phyloP scores from a whole-genome alignment of 441 rosid species.

The Croton laevigatus region DNA sequence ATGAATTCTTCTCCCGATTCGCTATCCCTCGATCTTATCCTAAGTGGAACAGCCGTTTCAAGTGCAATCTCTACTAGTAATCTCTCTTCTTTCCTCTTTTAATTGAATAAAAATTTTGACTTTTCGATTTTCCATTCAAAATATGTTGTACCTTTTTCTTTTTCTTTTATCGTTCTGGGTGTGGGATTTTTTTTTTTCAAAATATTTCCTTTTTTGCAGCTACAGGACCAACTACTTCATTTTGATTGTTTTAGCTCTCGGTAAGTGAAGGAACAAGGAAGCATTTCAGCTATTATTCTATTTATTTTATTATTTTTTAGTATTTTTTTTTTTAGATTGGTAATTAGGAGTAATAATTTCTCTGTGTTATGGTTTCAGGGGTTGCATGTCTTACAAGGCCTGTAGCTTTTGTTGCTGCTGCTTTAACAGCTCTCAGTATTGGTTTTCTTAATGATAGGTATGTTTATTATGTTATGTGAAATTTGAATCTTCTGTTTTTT shows the following conservation, averaged over 20 bases:
- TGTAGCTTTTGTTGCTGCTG: slow-evolving; percentile 60
- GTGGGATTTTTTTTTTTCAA: neutral
- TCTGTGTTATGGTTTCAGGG: slow-evolving; percentile 38
- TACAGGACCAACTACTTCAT: slow-evolving; percentile 93
- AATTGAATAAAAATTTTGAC: neutral
- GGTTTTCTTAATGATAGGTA: slow-evolving; percentile 93
- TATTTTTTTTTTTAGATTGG: neutral
- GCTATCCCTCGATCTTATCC: slow-evolving; percentile 71
- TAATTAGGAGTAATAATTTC: neutral
- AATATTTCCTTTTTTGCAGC: slow-evolving; percentile 41
- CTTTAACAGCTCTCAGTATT: slow-evolving; percentile 61
- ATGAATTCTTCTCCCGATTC: slow-evolving; percentile 87
- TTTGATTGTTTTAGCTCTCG: slow-evolving; percentile 70
- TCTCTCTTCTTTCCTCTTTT: slow-evolving; percentile 6
- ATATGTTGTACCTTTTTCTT: neutral
- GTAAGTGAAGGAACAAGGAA: slow-evolving; percentile 37
- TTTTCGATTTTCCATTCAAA: neutral
- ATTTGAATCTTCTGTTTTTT: neutral
- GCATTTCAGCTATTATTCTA: neutral
- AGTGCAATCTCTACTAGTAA: slow-evolving; percentile 96
- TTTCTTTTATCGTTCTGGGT: neutral
- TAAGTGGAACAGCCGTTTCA: slow-evolving; percentile 93
- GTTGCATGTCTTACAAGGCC: slow-evolving; percentile 84
- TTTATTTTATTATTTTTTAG: neutral
- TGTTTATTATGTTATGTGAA: neutral